Conservation (phyloP, 2,329 filamentous ascomycete genomes). For the Claviceps africana region DNA sequence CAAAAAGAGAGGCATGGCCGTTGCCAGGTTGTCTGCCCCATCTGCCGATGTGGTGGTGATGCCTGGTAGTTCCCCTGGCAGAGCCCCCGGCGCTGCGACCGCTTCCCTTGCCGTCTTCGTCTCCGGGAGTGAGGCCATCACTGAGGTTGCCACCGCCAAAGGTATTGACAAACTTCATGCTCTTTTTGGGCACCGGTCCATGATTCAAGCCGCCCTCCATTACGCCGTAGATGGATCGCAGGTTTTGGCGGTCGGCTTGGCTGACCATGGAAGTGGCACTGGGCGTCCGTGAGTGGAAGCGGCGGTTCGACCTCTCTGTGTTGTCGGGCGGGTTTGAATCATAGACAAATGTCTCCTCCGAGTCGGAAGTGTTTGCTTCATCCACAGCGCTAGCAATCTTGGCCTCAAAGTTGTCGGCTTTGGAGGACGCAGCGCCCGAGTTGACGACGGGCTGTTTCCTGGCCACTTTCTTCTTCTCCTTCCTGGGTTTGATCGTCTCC, state of each 20-base stretch:
- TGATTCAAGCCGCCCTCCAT: slow-evolving; percentile 43
- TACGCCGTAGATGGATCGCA: slow-evolving; percentile 52
- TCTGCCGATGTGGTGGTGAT: slow-evolving; percentile 61
- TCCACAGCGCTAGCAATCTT: slow-evolving; percentile 94
- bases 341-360: slow-evolving; percentile 97
- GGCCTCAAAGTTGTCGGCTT: slow-evolving; percentile 95
- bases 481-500: slow-evolving; percentile 92
- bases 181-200: slow-evolving; percentile 50
- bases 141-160: slow-evolving; percentile 49
- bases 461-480: slow-evolving; percentile 69
- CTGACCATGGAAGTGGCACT: slow-evolving; percentile 77
- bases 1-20: slow-evolving; percentile 56
- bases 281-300: slow-evolving; percentile 87
- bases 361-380: slow-evolving; percentile 91
- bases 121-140: slow-evolving; percentile 39
- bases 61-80: slow-evolving; percentile 52
- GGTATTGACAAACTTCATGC: slow-evolving; percentile 89
- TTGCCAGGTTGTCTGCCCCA: slow-evolving; percentile 59
- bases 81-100: slow-evolving; percentile 47
- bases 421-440: slow-evolving; percentile 67
- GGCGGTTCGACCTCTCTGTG: slow-evolving; percentile 44
- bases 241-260: slow-evolving; percentile 45
- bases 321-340: slow-evolving; percentile 81
- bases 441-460: slow-evolving; percentile 63
- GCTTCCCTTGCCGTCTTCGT: slow-evolving; percentile 53